Percentiles rank a stretch among this genome's conserved stretches.
Evolutionary conservation across 352 stramenopile species (phyloP).

Genomic region (Pythium vanterpoolii): DNA sequence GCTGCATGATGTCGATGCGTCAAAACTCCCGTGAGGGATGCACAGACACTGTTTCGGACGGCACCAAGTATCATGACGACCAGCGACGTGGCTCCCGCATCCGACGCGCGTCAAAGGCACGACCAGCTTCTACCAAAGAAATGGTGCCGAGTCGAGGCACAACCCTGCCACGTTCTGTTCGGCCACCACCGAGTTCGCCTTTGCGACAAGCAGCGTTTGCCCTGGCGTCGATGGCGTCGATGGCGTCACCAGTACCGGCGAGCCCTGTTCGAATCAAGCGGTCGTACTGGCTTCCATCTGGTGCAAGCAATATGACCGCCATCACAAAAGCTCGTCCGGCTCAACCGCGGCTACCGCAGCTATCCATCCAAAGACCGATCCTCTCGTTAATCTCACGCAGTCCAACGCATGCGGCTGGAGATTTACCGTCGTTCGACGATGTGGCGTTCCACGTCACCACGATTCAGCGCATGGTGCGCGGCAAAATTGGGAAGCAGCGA

Average conservation of each 20-base stretch:
- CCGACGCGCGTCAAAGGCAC: background rate
- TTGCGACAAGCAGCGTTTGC: slow-evolving; percentile 1
- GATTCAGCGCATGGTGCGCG: slow-evolving; percentile 13
- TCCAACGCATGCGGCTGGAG: background rate
- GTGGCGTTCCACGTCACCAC: slow-evolving; percentile 3
- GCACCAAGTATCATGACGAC: background rate
- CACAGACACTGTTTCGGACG: background rate
- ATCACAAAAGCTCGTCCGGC: background rate
- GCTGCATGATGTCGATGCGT: background rate
- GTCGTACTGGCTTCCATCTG: slow-evolving; percentile 70
- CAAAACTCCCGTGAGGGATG: background rate
- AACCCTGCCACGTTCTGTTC: background rate
- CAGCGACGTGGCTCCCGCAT: background rate
- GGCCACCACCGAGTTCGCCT: background rate
- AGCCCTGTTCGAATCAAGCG: slow-evolving; percentile 37
- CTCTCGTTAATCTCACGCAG: background rate
- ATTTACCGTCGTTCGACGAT: background rate
- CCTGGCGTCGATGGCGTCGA: slow-evolving; percentile 18
- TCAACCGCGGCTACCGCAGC: slow-evolving; percentile 1
- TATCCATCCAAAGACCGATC: background rate
- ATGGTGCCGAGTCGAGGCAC: background rate
- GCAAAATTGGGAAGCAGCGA: slow-evolving; percentile 4
- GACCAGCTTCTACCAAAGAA: background rate
- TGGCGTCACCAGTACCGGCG: slow-evolving; percentile 10
- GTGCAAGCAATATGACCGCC: slow-evolving; percentile 10